Percentiles rank a stretch among this genome's conserved stretches.
These are phyloP conservation scores for Borovskyia barvae DNA, from an alignment of 208 protist genomes.

Conservation along the genomic window DNA sequence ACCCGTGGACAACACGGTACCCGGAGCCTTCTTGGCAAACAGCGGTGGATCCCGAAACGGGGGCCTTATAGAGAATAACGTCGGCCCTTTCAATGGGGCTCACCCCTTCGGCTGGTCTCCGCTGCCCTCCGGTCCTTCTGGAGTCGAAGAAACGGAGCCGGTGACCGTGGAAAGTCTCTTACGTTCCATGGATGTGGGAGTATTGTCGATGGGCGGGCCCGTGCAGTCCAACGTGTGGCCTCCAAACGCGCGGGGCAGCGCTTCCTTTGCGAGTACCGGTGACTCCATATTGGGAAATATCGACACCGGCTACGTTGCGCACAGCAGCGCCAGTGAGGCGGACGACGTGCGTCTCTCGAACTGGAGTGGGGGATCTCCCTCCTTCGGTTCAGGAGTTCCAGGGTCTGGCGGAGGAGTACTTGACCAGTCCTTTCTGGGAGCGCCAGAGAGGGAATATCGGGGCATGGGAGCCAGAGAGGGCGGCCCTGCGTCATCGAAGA, in stretches of 20 bases:
- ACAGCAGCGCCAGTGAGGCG: neutral
- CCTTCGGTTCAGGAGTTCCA: too few relatives aligned
- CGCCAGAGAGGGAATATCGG: too few relatives aligned
- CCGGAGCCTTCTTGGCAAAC: neutral
- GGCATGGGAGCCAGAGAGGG: too few relatives aligned
- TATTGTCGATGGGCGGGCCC: too few relatives aligned
- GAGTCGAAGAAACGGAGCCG: too few relatives aligned
- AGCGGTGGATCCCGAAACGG: neutral
- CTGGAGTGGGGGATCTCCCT: slow-evolving; percentile 11
- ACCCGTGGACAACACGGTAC: too few relatives aligned
- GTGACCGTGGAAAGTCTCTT: neutral
- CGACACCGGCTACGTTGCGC: neutral
- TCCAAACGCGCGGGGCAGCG: too few relatives aligned
- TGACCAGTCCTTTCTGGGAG: too few relatives aligned
- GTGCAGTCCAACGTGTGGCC: too few relatives aligned
- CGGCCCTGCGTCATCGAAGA: too few relatives aligned
- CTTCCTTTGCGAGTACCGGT: neutral
- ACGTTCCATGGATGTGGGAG: too few relatives aligned
- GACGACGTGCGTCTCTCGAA: slow-evolving; percentile 24
- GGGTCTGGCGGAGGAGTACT: too few relatives aligned
- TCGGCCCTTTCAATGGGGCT: neutral
- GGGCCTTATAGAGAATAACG: neutral
- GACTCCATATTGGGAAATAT: slow-evolving; percentile 3
- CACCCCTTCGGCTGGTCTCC: slow-evolving; percentile 23
- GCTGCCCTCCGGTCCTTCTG: neutral